Evolutionary conservation across 129 eudicot genomes (phyloP), one percentile per base, ranked within the genome.

Genomic region (Lonicera japonica): DNA sequence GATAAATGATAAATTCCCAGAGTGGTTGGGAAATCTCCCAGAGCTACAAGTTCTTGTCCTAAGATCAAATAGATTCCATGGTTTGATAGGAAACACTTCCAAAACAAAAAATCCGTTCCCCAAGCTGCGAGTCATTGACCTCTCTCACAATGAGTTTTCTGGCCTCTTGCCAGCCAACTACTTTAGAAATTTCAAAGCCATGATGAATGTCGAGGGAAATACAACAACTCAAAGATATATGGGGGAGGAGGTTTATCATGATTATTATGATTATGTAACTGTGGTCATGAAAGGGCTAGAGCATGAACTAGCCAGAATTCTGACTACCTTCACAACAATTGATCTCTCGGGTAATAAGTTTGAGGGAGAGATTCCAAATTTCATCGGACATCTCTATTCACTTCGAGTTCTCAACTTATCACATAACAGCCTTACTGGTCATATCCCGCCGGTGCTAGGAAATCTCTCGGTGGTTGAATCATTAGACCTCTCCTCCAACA

Each of bases 401-500:
- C 60, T 74, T 19, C 55, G 8, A 45, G 66, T 17, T 7, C 67
- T 75, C 3, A 63, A 80, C 60, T 63, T 80, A 13, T 71, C 85
- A 5, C 67, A 71, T 25, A 80, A 80, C 45, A 58, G 14, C 2
- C 66, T 75, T 0, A 45, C 10, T 6, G 81, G 85, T 24, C 67
- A 11, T 10, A 80, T 75, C 41, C 85, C 85, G 17, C 1, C 50
- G 13, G 5, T 61, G n/a, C 40, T 75, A 1, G 81, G 69, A 12
- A 63, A 67, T 22, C 64, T 80, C 0, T 36, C 52, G 12, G 64
- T 39, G 0, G 71, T 80, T 20, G 85, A 80, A 55, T 66, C 78
- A 5, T 68, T 75, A 46, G 85, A 80, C 57, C 61, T 71, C 0
- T 63, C 72, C 40, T 71, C 62, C 47, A 80, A 80, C 62, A 62